Base-by-base conservation (phyloP, 345 rosid species). In the Euphorbia lathyris region DNA sequence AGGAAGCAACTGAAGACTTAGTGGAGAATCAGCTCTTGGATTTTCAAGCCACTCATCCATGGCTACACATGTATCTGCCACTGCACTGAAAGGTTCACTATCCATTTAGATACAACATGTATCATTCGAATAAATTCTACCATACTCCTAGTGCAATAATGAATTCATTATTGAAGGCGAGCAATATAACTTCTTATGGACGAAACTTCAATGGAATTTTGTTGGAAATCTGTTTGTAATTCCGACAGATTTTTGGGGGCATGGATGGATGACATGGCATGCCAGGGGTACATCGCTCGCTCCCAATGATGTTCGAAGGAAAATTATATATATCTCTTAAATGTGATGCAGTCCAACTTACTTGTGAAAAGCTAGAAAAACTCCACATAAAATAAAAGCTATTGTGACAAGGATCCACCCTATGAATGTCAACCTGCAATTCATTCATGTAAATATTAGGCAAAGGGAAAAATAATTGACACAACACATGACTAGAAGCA, bases 361-460 rank as follows among this genome's bases (percentile, higher is more conserved):
- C 89, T 81, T 87, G 79, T 82, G 89, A 72, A 87, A 80, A 57
- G 83, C 72, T 3, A 85, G 84, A 75, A 87, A 87, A 23, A 83
- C 61, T 14, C 85, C 86, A 19, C 87, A 75, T 32, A 87, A 68
- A 7, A 82, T 57, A 38, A 82, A 73, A 27, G 85, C 76, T 36
- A 72, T 42, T n/a, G 86, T 79, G 74, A 85, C 82, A 4, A 87
- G 72, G 73, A 83, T 73, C 91, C 91, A 87, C 23, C 87, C 87
- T 13, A 87, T 7, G 40, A 80, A 61, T 4, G 78, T 83, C 74
- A 87, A 67, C 30, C 91, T 87, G 80, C 61, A 62, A 62, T 47
- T 9, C 4, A 67, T 67, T 19, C 17, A 55, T 26, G 10, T 25
- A 40, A 48, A 47, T 30, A 27, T 29, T 58, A 58, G 11, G 38